Evolutionary conservation across 2,329 filamentous ascomycete species (phyloP).

Genomic region (Penicillium paneum): DNA sequence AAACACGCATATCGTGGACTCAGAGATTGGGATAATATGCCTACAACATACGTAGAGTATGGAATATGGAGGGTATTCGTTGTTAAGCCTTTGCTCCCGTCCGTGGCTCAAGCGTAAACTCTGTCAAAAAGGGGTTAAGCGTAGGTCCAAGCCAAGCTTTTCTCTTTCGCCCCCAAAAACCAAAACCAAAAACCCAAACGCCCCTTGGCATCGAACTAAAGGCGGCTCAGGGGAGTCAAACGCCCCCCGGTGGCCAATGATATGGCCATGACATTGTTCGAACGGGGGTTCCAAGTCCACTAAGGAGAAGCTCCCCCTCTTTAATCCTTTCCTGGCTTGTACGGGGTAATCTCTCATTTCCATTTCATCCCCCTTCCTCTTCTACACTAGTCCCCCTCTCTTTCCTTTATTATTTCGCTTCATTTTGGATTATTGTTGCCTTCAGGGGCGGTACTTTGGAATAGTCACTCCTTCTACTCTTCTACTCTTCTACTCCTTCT

Average conservation of each 20-base stretch:
- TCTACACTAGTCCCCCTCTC: background rate
- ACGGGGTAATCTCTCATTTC: background rate
- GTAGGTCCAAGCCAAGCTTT: constrained; percentile 7
- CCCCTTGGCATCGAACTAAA: background rate
- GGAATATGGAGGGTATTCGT: no score
- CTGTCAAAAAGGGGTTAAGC: background rate
- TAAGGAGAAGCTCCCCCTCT: background rate
- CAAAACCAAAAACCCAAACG: background rate
- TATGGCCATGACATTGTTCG: background rate
- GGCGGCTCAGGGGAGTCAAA: constrained; percentile 1
- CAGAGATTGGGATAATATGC: no score
- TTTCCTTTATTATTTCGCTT: background rate
- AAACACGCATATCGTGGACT: no score
- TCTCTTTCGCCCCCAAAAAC: background rate
- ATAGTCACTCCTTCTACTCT: background rate
- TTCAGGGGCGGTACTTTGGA: background rate
- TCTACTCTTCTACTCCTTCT: no score
- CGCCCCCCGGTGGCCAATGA: constrained; percentile 5
- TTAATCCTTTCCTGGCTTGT: background rate
- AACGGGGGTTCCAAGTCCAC: background rate
- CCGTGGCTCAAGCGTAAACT: constrained; percentile 3
- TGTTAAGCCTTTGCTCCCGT: background rate
- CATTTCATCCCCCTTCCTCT: background rate
- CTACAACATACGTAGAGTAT: no score
- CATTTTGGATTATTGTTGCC: background rate